Conservation (phyloP, 2,329 filamentous ascomycete genomes). For the Colletotrichum incanum region DNA sequence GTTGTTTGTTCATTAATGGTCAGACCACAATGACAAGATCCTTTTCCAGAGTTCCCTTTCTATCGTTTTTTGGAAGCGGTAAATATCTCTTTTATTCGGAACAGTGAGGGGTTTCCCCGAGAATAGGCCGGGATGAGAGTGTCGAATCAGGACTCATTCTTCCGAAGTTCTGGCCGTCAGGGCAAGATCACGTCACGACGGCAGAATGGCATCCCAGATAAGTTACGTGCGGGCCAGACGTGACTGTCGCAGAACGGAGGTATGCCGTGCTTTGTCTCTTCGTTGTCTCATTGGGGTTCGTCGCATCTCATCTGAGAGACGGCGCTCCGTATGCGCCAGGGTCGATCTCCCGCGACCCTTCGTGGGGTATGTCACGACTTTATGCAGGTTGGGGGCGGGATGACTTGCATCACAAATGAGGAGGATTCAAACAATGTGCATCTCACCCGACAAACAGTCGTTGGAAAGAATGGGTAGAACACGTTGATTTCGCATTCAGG, state of each 20-base stretch:
- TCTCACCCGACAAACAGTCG: background rate
- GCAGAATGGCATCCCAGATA: constrained; percentile 3
- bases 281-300: constrained; percentile 3
- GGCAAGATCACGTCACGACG: background rate
- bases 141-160: too few species aligned
- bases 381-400: background rate
- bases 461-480: background rate
- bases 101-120: too few species aligned
- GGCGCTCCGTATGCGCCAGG: background rate
- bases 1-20: constrained; percentile 19
- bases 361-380: constrained; percentile 6
- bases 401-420: background rate
- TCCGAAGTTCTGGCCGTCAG: too few species aligned
- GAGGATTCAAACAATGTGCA: background rate
- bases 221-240: background rate
- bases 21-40: constrained; percentile 11
- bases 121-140: too few species aligned
- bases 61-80: too few species aligned
- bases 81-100: too few species aligned
- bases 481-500: background rate
- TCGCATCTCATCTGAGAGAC: constrained; percentile 1
- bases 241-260: constrained; percentile 8
- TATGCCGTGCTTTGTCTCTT: constrained; percentile 22
- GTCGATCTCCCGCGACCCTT: constrained; percentile 28
- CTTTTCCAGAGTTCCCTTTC: background rate